Evolutionary conservation across 2,329 filamentous ascomycete genomes (phyloP), one percentile per base, ranked within the genome.

Genomic region (Diaporthe australafricana): DNA sequence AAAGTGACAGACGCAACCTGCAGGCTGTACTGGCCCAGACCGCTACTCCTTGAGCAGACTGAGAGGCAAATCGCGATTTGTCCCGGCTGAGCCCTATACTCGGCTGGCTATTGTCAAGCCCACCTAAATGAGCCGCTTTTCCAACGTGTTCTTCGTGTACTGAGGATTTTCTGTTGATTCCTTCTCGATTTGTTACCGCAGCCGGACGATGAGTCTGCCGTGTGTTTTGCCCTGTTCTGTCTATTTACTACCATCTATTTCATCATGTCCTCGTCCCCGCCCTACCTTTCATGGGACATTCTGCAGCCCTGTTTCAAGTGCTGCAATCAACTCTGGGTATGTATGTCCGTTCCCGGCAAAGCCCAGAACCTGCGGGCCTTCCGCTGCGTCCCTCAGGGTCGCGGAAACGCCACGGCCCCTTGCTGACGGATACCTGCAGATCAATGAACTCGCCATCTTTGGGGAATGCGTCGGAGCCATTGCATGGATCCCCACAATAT

Each of bases 401-500:
- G 30, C 27, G 48, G 42, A 66, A n/a, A 3, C 35, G 45, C 42
- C 52, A n/a, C 47, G 47, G 42, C 45, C 48, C 52, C 42, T 32
- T 68, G 48, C 70, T 72, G 63, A 74, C 70, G 56, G 68, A 30
- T 45, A 56, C 45, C 66, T 53, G 57, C 57, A 74, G 73, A 66
- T 73, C 32, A 68, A 72, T 56, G 70, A 74, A 48, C 62, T 66
- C 27, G 73, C 73, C 42, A 60, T 73, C 45, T 74, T 82, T 70
- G 78, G 78, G 16, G 75, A 79, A 35, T 83, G 81, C 53, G 74
- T 79, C 17, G 80, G 79, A 16, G 57, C 79, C 17, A 67, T 83
- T 25, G 77, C 77, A 38, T 79, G 80, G 57, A 55, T 82, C 38
- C 81, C 81, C 6, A 68, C 78, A 6, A 78, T 76, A 75, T 68